Conservation (phyloP, 768 basidiomycete genomes). For the Dioszegia hungarica region DNA sequence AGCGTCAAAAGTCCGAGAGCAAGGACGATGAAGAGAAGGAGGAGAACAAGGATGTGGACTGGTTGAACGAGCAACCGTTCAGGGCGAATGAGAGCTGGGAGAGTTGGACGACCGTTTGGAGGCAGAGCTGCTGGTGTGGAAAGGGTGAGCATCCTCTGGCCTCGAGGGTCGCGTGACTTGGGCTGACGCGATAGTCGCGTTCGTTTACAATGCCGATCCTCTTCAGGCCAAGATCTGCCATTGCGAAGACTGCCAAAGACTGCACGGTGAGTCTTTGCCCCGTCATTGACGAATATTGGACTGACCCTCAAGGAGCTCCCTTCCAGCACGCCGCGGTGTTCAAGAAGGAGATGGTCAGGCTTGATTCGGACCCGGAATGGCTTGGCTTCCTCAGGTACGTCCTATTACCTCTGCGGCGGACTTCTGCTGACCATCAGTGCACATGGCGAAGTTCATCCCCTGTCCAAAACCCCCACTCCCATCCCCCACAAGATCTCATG, state of each 20-base stretch:
- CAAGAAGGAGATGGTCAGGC: conserved; percentile 32
- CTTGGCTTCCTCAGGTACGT: conserved; percentile 35
- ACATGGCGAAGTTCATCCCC: conserved; percentile 40
- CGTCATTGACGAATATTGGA: neutral
- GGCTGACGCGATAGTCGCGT: conserved; percentile 16
- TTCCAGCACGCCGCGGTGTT: conserved; percentile 37
- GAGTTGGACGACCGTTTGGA: conserved; percentile 33
- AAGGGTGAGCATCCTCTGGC: conserved; percentile 24
- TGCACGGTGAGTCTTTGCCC: conserved; percentile 32
- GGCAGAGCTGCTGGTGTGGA: conserved; percentile 40
- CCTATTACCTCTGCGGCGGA: neutral
- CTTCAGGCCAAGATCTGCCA: conserved; percentile 33
- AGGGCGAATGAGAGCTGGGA: conserved; percentile 19
- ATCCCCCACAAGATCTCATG: conserved; percentile 39
- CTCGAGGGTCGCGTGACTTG: neutral
- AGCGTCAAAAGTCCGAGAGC: conserved; percentile 9
- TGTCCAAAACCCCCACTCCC: conserved; percentile 32
- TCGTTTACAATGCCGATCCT: conserved; percentile 26
- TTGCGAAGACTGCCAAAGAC: conserved; percentile 40
- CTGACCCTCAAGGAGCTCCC: conserved; percentile 21
- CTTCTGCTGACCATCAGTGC: conserved; percentile 19
- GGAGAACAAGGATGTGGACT: conserved; percentile 23
- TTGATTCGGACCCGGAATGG: conserved; percentile 29
- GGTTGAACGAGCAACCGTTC: conserved; percentile 31
- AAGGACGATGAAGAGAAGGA: conserved; percentile 8